Evolutionary conservation across 352 stramenopile genomes (phyloP).

Genomic region (Halophytophthora batemanensis): DNA sequence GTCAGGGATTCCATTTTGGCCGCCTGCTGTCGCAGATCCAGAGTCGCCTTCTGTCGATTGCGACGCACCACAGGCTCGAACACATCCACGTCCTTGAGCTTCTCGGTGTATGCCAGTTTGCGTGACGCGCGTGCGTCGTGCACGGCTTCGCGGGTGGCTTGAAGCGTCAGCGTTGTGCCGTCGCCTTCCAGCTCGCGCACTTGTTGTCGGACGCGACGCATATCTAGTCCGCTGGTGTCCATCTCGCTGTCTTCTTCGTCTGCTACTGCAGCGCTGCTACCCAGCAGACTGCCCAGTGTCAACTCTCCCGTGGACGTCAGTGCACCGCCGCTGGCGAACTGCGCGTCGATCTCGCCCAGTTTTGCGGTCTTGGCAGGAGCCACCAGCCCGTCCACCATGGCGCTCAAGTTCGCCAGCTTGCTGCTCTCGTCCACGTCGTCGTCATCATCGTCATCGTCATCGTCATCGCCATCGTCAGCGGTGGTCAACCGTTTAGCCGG

Average conservation of each 20-base stretch:
- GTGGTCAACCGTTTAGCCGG: constrained; percentile 58
- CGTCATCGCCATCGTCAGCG: no score
- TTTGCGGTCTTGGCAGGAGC: constrained; percentile 41
- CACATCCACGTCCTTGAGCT: constrained; percentile 83
- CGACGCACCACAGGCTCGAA: constrained; percentile 90
- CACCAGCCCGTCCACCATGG: constrained; percentile 53
- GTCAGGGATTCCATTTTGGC: constrained; percentile 77
- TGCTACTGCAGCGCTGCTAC: constrained; percentile 21
- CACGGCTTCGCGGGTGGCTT: constrained; percentile 68
- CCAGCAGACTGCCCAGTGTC: constrained; percentile 23
- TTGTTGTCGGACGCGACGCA: constrained; percentile 72
- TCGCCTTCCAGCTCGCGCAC: constrained; percentile 67
- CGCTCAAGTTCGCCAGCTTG: constrained; percentile 48
- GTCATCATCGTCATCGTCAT: constrained; percentile 28
- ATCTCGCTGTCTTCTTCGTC: constrained; percentile 17
- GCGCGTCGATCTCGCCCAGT: constrained; percentile 46
- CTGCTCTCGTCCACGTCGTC: constrained; percentile 30
- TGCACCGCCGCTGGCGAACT: constrained; percentile 24
- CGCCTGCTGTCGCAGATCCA: constrained; percentile 93
- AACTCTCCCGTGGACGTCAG: constrained; percentile 16
- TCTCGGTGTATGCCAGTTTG: constrained; percentile 89
- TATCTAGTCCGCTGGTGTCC: constrained; percentile 29
- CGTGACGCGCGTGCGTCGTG: constrained; percentile 85
- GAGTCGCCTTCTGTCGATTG: constrained; percentile 93
- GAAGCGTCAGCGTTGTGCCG: constrained; percentile 41